Evolutionary conservation across 108 stramenopile species (phyloP).

Genomic region (Pseudonitzschia pungens): DNA sequence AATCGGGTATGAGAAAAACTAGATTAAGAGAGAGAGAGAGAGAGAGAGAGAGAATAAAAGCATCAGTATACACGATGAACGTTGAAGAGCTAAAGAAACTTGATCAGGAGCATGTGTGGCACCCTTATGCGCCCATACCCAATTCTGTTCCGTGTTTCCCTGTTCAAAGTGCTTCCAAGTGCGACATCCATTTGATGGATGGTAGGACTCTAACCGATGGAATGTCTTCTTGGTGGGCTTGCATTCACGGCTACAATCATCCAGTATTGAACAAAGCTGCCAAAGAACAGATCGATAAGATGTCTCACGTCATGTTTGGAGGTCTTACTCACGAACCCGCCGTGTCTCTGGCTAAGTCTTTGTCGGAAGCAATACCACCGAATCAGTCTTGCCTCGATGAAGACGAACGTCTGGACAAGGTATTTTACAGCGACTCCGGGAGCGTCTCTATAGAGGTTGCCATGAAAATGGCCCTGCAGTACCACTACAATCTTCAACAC

Average conservation of each 20-base stretch:
- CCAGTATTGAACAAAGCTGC: conserved; percentile 68
- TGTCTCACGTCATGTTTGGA: conserved; percentile 92
- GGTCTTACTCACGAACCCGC: conserved; percentile 84
- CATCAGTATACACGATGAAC: neutral
- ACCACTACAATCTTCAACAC: conserved; percentile 52
- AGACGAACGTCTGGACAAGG: conserved; percentile 52
- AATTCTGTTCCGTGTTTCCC: conserved; percentile 60
- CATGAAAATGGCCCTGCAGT: conserved; percentile 92
- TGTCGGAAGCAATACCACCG: conserved; percentile 35
- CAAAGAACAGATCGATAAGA: conserved; percentile 52
- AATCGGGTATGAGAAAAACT: too few relatives aligned
- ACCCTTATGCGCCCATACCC: conserved; percentile 85
- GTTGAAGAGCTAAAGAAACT: conserved; percentile 14
- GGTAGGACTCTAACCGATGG: conserved; percentile 75
- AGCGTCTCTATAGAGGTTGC: conserved; percentile 82
- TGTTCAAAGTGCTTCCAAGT: conserved; percentile 53
- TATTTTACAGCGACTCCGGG: conserved; percentile 81
- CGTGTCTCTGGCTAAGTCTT: conserved; percentile 46
- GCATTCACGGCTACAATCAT: conserved; percentile 82
- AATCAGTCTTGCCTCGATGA: neutral
- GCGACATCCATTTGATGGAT: conserved; percentile 59
- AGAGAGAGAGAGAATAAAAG: neutral
- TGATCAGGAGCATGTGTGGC: conserved; percentile 64
- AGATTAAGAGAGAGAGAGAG: too few relatives aligned
- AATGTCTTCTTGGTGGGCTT: conserved; percentile 90